Percentiles rank a stretch among this genome's conserved stretches.
Conservation (phyloP, 2,329 filamentous ascomycete genomes). For the Lecanoromycetidae sp. region DNA sequence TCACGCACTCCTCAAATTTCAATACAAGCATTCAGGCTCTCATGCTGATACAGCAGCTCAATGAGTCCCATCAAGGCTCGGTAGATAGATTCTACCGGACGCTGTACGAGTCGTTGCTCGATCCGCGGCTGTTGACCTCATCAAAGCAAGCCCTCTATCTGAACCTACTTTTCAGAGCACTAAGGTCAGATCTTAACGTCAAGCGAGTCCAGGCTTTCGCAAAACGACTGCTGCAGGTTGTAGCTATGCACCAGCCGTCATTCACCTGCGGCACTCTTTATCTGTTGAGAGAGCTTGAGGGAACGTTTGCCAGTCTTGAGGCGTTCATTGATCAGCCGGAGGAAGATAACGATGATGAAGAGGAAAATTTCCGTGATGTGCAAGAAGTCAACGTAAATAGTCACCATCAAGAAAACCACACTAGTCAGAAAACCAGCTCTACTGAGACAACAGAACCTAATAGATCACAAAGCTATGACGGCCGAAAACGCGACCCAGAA, state of each 20-base stretch:
- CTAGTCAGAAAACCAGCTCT: no score
- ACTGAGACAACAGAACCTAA: neutral
- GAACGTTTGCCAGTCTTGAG: slow-evolving; percentile 66
- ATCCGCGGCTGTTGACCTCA: slow-evolving; percentile 74
- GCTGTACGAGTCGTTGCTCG: slow-evolving; percentile 85
- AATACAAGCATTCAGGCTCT: slow-evolving; percentile 96
- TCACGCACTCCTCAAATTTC: slow-evolving; percentile 97
- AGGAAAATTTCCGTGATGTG: slow-evolving; percentile 58
- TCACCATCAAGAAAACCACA: slow-evolving; percentile 20
- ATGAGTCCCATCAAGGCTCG: slow-evolving; percentile 64
- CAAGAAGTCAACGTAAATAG: slow-evolving; percentile 32
- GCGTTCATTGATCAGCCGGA: slow-evolving; percentile 72
- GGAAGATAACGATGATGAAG: slow-evolving; percentile 58
- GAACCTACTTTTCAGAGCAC: slow-evolving; percentile 74
- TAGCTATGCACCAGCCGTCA: slow-evolving; percentile 78
- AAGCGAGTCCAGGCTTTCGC: slow-evolving; percentile 91
- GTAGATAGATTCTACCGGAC: slow-evolving; percentile 90
- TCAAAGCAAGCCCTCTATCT: slow-evolving; percentile 94
- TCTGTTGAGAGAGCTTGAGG: slow-evolving; percentile 67
- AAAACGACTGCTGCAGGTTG: slow-evolving; percentile 79
- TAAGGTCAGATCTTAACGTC: slow-evolving; percentile 82
- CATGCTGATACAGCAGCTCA: slow-evolving; percentile 87
- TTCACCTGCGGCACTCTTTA: slow-evolving; percentile 93
- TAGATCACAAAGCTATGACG: slow-evolving; percentile 54
- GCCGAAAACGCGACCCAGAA: slow-evolving; percentile 80